Conservation (phyloP, 495 filamentous ascomycete species). For the Penicillium pancosmium region DNA sequence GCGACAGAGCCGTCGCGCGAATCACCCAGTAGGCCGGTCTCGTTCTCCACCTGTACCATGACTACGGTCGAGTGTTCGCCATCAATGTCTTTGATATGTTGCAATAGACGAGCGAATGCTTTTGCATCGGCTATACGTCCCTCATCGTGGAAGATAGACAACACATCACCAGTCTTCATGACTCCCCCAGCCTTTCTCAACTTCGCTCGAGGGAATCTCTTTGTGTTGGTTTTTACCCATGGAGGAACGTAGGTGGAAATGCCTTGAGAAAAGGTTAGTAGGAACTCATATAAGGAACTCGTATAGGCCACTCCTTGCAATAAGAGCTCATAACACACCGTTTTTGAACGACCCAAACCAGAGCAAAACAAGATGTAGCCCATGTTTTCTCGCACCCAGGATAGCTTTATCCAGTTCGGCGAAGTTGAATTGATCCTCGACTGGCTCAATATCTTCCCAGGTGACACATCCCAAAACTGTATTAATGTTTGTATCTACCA, state of each 20-base stretch:
- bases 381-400: constrained; percentile 39
- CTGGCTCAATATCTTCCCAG: constrained; percentile 54
- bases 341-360: constrained; percentile 58
- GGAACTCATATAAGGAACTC: neutral
- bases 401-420: constrained; percentile 47
- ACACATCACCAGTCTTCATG: constrained; percentile 32
- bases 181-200: constrained; percentile 31
- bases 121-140: constrained; percentile 35
- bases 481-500: constrained; percentile 46
- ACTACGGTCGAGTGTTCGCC: constrained; percentile 43
- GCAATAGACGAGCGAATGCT: constrained; percentile 42
- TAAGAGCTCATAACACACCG: constrained; percentile 24
- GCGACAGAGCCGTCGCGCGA: constrained; percentile 43
- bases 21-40: constrained; percentile 48
- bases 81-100: constrained; percentile 44
- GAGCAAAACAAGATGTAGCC: constrained; percentile 46
- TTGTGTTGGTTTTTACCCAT: constrained; percentile 48
- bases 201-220: constrained; percentile 45
- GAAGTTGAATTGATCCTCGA: constrained; percentile 49
- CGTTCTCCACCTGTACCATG: constrained; percentile 58
- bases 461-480: constrained; percentile 54
- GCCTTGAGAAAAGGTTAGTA: constrained; percentile 7
- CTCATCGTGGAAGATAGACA: constrained; percentile 43
- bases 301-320: neutral
- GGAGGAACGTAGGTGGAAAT: constrained; percentile 43